phyloP scores from a whole-genome alignment of 805 yeast species.

The Starmerella stigmatis region DNA sequence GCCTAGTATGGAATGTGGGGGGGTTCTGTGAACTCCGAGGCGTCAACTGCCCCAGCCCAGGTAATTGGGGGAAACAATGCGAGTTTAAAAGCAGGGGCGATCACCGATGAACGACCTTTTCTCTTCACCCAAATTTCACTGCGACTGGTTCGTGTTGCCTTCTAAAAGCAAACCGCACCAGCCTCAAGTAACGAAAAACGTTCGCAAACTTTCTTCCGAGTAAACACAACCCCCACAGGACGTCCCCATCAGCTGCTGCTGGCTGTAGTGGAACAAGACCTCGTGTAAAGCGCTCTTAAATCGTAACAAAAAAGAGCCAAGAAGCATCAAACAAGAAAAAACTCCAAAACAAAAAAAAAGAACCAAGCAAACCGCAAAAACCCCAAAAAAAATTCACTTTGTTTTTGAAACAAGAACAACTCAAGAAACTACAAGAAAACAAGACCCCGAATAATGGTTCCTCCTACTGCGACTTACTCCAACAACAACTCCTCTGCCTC shows the following conservation, averaged over 20 bases:
- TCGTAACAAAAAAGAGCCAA: constrained; percentile 5
- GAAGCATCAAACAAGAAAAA: not conserved
- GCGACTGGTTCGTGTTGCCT: constrained; percentile 6
- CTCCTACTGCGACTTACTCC: constrained; percentile 5
- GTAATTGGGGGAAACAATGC: not conserved
- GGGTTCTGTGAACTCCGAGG: not conserved
- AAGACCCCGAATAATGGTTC: constrained; percentile 2
- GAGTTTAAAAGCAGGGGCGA: no score
- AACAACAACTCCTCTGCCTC: not conserved
- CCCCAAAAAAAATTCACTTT: constrained; percentile 3
- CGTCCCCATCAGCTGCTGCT: constrained; percentile 34
- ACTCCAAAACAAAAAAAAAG: constrained; percentile 4
- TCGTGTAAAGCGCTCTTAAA: constrained; percentile 2
- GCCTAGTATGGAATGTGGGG: not conserved
- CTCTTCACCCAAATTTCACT: not conserved
- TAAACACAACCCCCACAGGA: constrained; percentile 36
- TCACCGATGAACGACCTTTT: not conserved
- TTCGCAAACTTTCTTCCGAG: constrained; percentile 35
- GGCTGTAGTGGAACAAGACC: constrained; percentile 32
- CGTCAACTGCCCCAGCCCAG: not conserved
- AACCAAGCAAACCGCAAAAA: constrained; percentile 9
- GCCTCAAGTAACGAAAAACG: constrained; percentile 27
- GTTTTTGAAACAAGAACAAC: constrained; percentile 9
- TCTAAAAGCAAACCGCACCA: constrained; percentile 10
- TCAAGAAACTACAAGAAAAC: constrained; percentile 16